Conservation (phyloP, 1,284 basidiomycete genomes). For the Cryptococcus sp. region DNA sequence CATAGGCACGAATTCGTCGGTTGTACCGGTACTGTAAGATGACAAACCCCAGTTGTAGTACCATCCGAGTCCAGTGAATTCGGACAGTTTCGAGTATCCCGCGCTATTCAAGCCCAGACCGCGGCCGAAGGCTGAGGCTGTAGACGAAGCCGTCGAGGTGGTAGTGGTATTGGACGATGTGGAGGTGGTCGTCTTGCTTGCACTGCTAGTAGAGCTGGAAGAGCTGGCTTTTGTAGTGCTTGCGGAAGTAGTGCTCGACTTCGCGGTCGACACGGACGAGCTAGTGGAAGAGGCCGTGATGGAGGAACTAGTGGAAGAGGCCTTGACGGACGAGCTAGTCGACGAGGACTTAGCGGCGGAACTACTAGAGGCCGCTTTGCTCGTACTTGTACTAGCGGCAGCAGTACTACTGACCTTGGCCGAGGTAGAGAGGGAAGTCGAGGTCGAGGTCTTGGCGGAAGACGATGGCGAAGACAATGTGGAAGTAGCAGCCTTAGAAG, state of each 20-base stretch:
- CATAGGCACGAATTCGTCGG: conserved; percentile 11
- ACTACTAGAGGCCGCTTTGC: background rate
- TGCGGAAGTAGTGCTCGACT: background rate
- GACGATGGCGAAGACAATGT: background rate
- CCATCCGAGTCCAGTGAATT: conserved; percentile 3
- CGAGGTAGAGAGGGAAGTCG: background rate
- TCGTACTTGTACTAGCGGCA: background rate
- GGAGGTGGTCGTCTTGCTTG: background rate
- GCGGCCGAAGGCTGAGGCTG: background rate
- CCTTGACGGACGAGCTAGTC: background rate
- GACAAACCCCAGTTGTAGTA: conserved; percentile 14
- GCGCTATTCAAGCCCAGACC: background rate
- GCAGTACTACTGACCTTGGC: background rate
- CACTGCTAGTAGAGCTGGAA: background rate
- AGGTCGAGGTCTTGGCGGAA: background rate
- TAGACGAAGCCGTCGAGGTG: background rate
- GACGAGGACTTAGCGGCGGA: background rate
- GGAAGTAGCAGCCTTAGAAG: background rate
- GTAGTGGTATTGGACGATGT: background rate
- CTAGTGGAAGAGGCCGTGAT: background rate
- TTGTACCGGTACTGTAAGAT: background rate
- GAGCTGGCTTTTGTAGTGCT: background rate
- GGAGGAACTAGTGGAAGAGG: background rate
- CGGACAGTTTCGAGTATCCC: background rate
- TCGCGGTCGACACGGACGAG: background rate